Base-by-base conservation (phyloP, 23 red algal species). In the Rhodosorus marinus region DNA sequence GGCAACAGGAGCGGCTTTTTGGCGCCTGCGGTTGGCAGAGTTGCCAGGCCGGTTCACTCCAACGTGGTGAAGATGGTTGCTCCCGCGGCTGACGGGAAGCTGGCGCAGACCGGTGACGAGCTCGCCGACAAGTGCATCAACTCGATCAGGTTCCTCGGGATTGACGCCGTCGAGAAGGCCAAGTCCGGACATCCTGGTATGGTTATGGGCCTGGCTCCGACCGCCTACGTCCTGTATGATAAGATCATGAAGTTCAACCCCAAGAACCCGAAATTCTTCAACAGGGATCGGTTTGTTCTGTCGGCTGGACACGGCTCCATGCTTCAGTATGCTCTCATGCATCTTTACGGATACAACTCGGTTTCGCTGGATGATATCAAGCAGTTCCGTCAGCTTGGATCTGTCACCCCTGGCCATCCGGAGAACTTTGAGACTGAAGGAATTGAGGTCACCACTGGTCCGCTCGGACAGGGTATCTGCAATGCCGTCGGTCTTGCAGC, bases 181-280 rank as follows among this genome's bases (percentile, higher is more conserved):
- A 82, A 83, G 43, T 60, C 63, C 29, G 86, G 86, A 17, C 86
- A 93, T 41, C 75, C 86, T 31, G 86, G 86, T 4, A 62, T 81
- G 26, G 69, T 66, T 23, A 93, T 93, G 86, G 86, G 86, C 2
- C 74, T 82, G 86, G 86, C 76, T 6, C 51, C 86, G 40, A 53
- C 64, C 23, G 76, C 86, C n/a, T 82, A 68, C 40, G 62, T 66
- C 9, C 52, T 93, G 27, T 93, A 54, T 9, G 77, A 93, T 23
- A 93, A 77, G 38, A 64, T 74, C 52, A 45, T 93, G 72, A 81
- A 70, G 60, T 93, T 78, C 54, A 83, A 83, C 43, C 86, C 86
- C 20, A 71, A 67, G 60, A 93, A 93, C 52, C 86, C 86, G 1
- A 26, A 38, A 45, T 93, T 67, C 63, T 41, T 75, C 29, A 93